These are phyloP conservation scores for Monotropa hypopitys DNA, from an alignment of 179 eudicot species.

Conservation along the genomic window DNA sequence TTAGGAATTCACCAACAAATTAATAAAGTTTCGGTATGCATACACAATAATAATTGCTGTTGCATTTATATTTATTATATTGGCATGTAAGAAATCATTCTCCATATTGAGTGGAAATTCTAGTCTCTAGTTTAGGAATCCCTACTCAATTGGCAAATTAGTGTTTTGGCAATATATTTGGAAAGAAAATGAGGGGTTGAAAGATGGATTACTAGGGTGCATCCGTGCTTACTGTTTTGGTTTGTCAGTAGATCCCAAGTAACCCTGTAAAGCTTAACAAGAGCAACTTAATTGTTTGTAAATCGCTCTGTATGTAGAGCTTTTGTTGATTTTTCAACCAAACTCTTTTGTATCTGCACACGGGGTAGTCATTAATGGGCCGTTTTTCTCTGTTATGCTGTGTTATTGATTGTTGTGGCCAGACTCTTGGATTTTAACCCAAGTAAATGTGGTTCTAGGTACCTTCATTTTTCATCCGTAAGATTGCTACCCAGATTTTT, in stretches of 20 bases:
- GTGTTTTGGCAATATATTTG: background rate
- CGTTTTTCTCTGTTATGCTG: background rate
- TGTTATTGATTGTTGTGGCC: background rate
- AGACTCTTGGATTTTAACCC: background rate
- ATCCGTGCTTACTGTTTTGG: background rate
- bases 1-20: background rate
- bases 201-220: background rate
- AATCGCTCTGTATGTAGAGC: background rate
- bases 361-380: background rate
- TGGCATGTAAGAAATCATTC: too few relatives aligned
- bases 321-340: background rate
- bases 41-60: background rate
- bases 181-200: background rate
- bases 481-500: constrained; percentile 89
- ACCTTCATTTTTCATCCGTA: constrained; percentile 92
- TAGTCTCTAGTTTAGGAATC: background rate
- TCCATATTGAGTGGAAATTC: background rate
- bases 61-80: background rate
- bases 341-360: background rate
- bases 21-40: too few relatives aligned
- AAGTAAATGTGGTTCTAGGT: constrained; percentile 35
- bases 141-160: background rate
- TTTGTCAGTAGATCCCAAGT: background rate
- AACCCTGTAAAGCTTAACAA: background rate
- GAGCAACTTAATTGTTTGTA: background rate